phyloP scores from a whole-genome alignment of 371 early-diverging fungal species.

The Enterocytospora artemiae region DNA sequence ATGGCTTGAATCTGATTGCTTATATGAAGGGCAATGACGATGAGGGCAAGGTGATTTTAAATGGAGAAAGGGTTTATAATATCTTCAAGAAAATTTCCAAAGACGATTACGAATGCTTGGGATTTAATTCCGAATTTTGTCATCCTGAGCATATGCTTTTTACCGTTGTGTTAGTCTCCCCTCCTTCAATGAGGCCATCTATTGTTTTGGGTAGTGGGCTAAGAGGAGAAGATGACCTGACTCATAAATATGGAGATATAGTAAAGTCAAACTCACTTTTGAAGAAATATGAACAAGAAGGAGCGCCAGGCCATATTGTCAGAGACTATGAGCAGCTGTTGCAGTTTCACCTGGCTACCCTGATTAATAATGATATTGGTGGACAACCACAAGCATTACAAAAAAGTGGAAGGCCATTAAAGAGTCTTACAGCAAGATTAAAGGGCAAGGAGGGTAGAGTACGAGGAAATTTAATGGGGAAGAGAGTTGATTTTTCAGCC shows the following conservation, averaged over 20 bases:
- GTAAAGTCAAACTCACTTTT: conserved; percentile 85
- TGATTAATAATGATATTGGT: conserved; percentile 93
- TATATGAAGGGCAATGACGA: conserved; percentile 55
- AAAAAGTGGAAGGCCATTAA: conserved; percentile 84
- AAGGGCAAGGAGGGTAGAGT: conserved; percentile 99
- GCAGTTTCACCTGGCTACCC: conserved; percentile 93
- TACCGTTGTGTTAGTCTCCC: conserved; percentile 84
- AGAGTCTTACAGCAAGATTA: conserved; percentile 85
- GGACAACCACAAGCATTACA: conserved; percentile 89
- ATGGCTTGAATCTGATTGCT: conserved; percentile 72
- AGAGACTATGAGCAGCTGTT: conserved; percentile 82
- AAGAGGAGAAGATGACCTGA: conserved; percentile 89
- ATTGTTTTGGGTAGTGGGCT: conserved; percentile 84
- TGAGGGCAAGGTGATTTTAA: conserved; percentile 61
- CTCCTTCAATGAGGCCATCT: conserved; percentile 93
- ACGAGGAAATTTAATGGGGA: conserved; percentile 98
- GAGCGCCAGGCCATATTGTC: conserved; percentile 82
- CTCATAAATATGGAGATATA: conserved; percentile 81
- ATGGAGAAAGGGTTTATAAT: conserved; percentile 68
- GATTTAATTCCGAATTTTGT: conserved; percentile 76
- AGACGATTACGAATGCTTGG: conserved; percentile 75
- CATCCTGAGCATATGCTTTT: conserved; percentile 96
- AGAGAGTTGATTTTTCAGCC: conserved; percentile 97
- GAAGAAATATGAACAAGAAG: conserved; percentile 76
- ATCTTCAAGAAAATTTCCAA: conserved; percentile 80